Conservation (phyloP, 345 rosid species). For the Salix dunnii region DNA sequence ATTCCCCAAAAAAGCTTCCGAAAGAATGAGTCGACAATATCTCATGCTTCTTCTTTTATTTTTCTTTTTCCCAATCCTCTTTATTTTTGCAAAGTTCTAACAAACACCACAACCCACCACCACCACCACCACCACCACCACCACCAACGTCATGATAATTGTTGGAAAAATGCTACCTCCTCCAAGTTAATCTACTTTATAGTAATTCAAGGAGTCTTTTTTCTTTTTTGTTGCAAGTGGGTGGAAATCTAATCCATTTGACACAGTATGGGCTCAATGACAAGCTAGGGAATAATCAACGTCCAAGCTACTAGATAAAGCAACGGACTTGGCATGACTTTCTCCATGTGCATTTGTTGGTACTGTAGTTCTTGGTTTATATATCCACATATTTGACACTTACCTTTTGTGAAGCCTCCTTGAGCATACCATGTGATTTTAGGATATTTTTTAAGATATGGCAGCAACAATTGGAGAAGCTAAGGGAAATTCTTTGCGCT, state of each 20-base stretch:
- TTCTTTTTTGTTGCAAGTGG: not conserved
- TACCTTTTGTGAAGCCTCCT: not conserved
- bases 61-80: not conserved
- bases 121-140: constrained; percentile 15
- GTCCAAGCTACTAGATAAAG: not conserved
- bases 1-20: not conserved
- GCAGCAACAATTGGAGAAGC: not conserved
- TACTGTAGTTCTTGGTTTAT: not conserved
- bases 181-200: not conserved
- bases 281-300: not conserved
- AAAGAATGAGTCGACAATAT: constrained; percentile 25
- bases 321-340: constrained; percentile 20
- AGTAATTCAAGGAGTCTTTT: not conserved
- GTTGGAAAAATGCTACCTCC: not conserved
- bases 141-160: not conserved
- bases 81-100: constrained; percentile 21
- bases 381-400: not conserved
- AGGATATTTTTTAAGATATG: not conserved
- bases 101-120: constrained; percentile 21
- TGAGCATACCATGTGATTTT: not conserved
- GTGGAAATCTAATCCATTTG: not conserved
- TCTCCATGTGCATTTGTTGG: constrained; percentile 14
- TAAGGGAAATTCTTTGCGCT: not conserved
- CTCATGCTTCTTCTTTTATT: not conserved
- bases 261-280: not conserved